Percentiles rank a stretch among this genome's conserved stretches.
Conservation (phyloP, 192 early-diverging fungal species). For the Coemansia aciculifera region DNA sequence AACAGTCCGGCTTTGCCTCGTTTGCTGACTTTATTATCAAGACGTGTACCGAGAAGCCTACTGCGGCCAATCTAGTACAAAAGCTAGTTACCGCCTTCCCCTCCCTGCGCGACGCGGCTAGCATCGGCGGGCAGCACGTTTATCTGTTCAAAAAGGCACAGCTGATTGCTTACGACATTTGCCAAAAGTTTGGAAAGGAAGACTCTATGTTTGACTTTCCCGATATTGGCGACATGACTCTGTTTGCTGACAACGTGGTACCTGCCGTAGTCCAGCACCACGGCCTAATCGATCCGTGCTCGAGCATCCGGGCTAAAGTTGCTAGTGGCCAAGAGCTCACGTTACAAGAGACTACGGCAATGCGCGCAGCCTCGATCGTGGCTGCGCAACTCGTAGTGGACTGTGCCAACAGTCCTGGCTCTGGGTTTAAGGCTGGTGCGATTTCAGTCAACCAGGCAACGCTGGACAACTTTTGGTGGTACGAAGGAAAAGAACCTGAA, state of each 20-base stretch:
- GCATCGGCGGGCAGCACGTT: conserved; percentile 54
- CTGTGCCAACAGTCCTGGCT: conserved; percentile 27
- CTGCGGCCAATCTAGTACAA: conserved; percentile 59
- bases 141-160: conserved; percentile 83
- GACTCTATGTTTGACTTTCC: conserved; percentile 64
- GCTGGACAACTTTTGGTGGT: conserved; percentile 72
- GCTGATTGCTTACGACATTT: conserved; percentile 65
- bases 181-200: conserved; percentile 58
- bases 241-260: conserved; percentile 77
- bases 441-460: conserved; percentile 46
- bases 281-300: conserved; percentile 54
- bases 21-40: conserved; percentile 73
- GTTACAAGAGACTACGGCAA: conserved; percentile 57
- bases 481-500: conserved; percentile 69
- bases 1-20: conserved; percentile 60
- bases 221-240: conserved; percentile 65
- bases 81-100: conserved; percentile 67
- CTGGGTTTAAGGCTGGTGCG: conserved; percentile 37
- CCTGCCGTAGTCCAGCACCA: conserved; percentile 65
- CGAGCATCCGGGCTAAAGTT: conserved; percentile 55
- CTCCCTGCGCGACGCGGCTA: conserved; percentile 64
- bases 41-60: conserved; percentile 55
- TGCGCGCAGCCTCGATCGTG: conserved; percentile 71
- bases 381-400: conserved; percentile 63
- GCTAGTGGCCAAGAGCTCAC: conserved; percentile 49